A percentile compares a stretch with the other conserved stretches of the same genome.
phyloP scores from a whole-genome alignment of 805 yeast species.

The Myxozyma neotropica region DNA sequence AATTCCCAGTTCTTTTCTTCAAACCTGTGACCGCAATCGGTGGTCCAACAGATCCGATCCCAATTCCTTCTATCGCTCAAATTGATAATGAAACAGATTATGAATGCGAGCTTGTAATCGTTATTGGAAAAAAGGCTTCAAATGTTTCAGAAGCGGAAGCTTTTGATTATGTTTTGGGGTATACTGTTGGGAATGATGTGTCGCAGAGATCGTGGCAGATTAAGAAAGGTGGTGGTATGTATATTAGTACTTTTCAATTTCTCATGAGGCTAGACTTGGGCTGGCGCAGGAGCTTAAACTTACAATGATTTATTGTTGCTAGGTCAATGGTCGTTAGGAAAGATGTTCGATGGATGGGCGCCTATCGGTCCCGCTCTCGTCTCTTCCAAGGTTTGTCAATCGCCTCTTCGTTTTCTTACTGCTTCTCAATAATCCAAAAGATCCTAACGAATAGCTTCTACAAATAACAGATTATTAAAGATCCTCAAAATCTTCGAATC shows the following conservation, averaged over 20 bases:
- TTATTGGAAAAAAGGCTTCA: conserved; percentile 55
- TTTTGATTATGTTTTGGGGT: conserved; percentile 53
- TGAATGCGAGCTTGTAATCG: conserved; percentile 57
- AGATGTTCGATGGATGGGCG: conserved; percentile 59
- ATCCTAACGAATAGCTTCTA: neutral
- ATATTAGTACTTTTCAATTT: neutral
- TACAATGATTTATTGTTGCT: neutral
- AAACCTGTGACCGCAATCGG: conserved; percentile 53
- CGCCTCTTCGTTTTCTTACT: too few relatives aligned
- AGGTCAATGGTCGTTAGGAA: conserved; percentile 55
- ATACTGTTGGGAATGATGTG: conserved; percentile 58
- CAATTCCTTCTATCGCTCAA: conserved; percentile 47
- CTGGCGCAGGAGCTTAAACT: too few relatives aligned
- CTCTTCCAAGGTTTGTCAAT: conserved; percentile 37
- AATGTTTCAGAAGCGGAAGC: conserved; percentile 51
- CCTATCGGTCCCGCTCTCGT: conserved; percentile 61
- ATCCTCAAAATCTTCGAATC: conserved; percentile 46
- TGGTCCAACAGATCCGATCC: conserved; percentile 50
- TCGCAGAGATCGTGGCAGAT: conserved; percentile 62
- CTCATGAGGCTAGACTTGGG: neutral
- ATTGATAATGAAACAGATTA: conserved; percentile 51
- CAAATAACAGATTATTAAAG: conserved; percentile 37
- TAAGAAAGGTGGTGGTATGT: conserved; percentile 50
- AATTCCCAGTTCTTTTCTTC: conserved; percentile 54
- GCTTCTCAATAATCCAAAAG: too few relatives aligned